These are phyloP conservation scores for Fusarium chuoi DNA, from an alignment of 2,329 filamentous ascomycete species.

Conservation along the genomic window DNA sequence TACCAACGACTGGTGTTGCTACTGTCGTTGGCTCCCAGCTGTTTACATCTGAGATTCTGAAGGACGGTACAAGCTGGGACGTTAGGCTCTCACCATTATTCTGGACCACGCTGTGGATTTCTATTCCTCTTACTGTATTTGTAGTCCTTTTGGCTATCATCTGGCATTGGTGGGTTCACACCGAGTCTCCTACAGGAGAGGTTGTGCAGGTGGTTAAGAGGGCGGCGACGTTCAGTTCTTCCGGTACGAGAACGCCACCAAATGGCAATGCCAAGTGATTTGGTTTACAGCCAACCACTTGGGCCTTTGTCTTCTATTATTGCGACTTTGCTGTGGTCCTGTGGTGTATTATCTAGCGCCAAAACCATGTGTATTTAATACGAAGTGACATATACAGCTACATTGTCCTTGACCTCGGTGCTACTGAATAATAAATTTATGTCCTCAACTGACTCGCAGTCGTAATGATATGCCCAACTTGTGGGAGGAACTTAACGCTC, in stretches of 20 bases:
- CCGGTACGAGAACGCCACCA: constrained; percentile 15
- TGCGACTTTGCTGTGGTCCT: not conserved
- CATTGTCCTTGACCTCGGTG: constrained; percentile 1
- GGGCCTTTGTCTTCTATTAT: too few relatives aligned
- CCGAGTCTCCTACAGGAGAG: constrained; percentile 34
- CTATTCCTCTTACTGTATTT: constrained; percentile 44
- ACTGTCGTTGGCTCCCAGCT: constrained; percentile 46
- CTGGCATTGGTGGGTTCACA: constrained; percentile 47
- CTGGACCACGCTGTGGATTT: constrained; percentile 47
- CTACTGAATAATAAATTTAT: constrained; percentile 4
- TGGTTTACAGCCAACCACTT: not conserved
- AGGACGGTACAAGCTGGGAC: constrained; percentile 37
- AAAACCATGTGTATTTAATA: constrained; percentile 2
- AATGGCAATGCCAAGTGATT: constrained; percentile 2
- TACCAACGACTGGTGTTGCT: constrained; percentile 51
- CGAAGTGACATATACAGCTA: constrained; percentile 18
- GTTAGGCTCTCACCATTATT: constrained; percentile 43
- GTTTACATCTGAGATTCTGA: constrained; percentile 34
- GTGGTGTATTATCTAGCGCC: not conserved
- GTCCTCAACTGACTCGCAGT: constrained; percentile 15
- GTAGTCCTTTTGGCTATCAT: constrained; percentile 39
- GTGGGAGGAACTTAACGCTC: not conserved
- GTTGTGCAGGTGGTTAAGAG: constrained; percentile 36
- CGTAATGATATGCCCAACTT: constrained; percentile 13
- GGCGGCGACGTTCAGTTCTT: constrained; percentile 35